phyloP scores from a whole-genome alignment of 2,329 filamentous ascomycete genomes.

The Akanthomyces uredinophilus region DNA sequence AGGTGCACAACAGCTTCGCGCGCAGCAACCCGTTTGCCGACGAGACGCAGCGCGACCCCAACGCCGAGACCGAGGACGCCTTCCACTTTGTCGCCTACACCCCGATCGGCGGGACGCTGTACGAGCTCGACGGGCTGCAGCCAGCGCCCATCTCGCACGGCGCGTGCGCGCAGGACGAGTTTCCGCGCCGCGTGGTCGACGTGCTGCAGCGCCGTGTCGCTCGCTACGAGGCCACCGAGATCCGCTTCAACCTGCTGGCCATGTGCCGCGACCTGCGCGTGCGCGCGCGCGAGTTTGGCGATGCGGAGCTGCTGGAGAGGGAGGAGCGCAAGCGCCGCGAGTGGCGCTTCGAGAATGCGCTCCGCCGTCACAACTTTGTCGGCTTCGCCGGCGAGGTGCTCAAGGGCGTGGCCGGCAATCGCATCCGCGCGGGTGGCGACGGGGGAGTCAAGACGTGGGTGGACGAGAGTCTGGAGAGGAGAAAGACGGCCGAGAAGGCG shows the following conservation, averaged over 20 bases:
- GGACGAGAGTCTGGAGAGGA: slow-evolving; percentile 58
- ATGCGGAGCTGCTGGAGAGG: slow-evolving; percentile 68
- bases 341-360: slow-evolving; percentile 93
- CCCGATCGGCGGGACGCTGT: slow-evolving; percentile 70
- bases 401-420: slow-evolving; percentile 74
- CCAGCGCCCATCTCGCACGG: slow-evolving; percentile 90
- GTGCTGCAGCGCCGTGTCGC: slow-evolving; percentile 80
- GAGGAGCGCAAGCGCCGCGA: slow-evolving; percentile 79
- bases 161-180: slow-evolving; percentile 61
- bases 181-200: slow-evolving; percentile 70
- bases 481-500: slow-evolving; percentile 35
- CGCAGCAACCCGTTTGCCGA: slow-evolving; percentile 85
- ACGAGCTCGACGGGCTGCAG: slow-evolving; percentile 93
- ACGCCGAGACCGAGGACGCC: slow-evolving; percentile 73
- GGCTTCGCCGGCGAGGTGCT: slow-evolving; percentile 88
- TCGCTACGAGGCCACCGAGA: slow-evolving; percentile 81
- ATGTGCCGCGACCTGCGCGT: slow-evolving; percentile 81
- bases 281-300: slow-evolving; percentile 74
- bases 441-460: slow-evolving; percentile 69
- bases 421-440: slow-evolving; percentile 60
- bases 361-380: slow-evolving; percentile 91
- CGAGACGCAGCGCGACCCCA: slow-evolving; percentile 67
- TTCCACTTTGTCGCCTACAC: slow-evolving; percentile 99
- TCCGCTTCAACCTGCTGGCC: slow-evolving; percentile 91
- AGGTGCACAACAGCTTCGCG: slow-evolving; percentile 87